Base-by-base conservation (phyloP, 257 asterid species). In the Nemophila menziesii region DNA sequence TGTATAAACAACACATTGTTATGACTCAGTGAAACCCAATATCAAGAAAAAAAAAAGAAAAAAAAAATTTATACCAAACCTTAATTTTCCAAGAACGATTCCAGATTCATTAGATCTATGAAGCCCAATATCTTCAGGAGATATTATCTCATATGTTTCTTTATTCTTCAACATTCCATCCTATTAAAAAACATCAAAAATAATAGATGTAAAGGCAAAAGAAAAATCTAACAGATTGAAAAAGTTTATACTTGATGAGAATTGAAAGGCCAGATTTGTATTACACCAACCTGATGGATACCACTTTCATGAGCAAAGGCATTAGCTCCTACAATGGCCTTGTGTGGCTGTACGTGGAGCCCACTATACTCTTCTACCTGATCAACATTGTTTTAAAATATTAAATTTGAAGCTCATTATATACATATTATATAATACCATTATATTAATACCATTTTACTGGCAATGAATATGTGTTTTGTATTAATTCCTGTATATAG, bases 301-400 rank as follows among this genome's bases (percentile, higher is more conserved):
- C 97, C 98, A 72, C 98, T 84, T 72, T 84, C 95, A 78, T 89
- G 97, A 62, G 97, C 93, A 68, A 89, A 89, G 44, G 97, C 97
- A 70, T 89, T 89, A 58, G 93, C 92, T 58, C 97, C 97, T 57
- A 84, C 97, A 62, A 83, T 84, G 52, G 95, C 97, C 67, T 89
- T 89, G 68, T 89, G 97, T 33, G 95, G 97, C 72, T 89, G 97
- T 55, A 87, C 56, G 12, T 77, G 93, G 46, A 89, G 75, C 39
- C 97, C 97, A 54, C 80, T 84, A 62, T 75, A 80, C 62, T 89
- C 94, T 68, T 89, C 97, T 33, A 89, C 97, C 97, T 89, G 56
- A 72, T 19, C 48, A 47, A 43, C 39, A 44, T 43, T 22, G 14
- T 43, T 48, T 43, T 44, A 24, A 57, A 22, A 46, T 42, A 22